These are phyloP conservation scores for Diphasiastrum complanatum DNA, from an alignment of 83 land plant genomes.

Conservation along the genomic window DNA sequence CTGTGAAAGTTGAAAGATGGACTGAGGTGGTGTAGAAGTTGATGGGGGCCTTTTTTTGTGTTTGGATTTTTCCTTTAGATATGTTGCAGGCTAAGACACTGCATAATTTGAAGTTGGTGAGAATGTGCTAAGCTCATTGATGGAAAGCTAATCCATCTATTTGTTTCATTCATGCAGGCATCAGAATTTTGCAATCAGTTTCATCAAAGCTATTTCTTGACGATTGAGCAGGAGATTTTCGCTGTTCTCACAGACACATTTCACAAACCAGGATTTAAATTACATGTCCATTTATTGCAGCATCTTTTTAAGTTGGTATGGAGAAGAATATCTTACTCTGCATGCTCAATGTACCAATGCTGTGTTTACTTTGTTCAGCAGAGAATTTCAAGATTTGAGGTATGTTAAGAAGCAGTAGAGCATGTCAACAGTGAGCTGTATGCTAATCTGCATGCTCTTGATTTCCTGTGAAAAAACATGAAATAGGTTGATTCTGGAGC, in stretches of 20 bases:
- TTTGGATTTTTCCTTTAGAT: too few relatives aligned
- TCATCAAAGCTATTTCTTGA: constrained; percentile 74
- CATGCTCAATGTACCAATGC: neutral
- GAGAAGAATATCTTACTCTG: constrained; percentile 5
- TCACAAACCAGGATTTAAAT: constrained; percentile 97
- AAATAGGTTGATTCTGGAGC: constrained; percentile 77
- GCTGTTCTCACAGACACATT: constrained; percentile 97
- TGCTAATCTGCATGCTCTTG: neutral
- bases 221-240: constrained; percentile 94
- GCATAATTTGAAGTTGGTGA: too few relatives aligned
- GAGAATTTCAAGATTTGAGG: neutral
- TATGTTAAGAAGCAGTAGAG: neutral
- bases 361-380: neutral
- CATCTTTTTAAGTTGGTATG: constrained; percentile 88
- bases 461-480: neutral
- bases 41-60: too few relatives aligned
- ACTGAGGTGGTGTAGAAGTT: too few relatives aligned
- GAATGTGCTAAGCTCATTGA: too few relatives aligned
- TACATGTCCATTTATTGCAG: constrained; percentile 84
- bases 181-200: constrained; percentile 97
- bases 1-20: too few relatives aligned
- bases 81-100: too few relatives aligned
- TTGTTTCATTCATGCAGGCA: constrained; percentile 35
- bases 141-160: neutral
- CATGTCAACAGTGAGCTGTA: constrained; percentile 7